Evolutionary conservation across 1,284 basidiomycete genomes (phyloP).

Genomic region (Marasmius fiardii): DNA sequence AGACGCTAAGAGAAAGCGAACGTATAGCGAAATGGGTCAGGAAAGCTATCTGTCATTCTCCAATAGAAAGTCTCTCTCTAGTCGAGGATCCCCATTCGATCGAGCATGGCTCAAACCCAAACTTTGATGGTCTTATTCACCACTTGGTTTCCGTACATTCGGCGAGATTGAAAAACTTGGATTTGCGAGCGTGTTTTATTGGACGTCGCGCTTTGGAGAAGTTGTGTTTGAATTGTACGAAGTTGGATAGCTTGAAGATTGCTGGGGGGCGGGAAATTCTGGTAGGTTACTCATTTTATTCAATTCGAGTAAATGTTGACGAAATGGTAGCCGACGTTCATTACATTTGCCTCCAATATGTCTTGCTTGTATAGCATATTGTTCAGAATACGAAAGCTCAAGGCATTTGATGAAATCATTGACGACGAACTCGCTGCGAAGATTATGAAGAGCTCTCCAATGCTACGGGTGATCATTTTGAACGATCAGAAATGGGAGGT

Average conservation of each 20-base stretch:
- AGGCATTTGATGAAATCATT: background rate
- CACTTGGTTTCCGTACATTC: constrained; percentile 37
- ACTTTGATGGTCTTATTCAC: constrained; percentile 37
- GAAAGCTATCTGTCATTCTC: constrained; percentile 32
- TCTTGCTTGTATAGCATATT: background rate
- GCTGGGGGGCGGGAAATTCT: constrained; percentile 22
- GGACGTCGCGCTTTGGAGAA: constrained; percentile 22
- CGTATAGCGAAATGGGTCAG: constrained; percentile 44
- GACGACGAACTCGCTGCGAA: background rate
- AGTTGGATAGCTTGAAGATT: constrained; percentile 27
- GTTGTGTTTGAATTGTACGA: constrained; percentile 20
- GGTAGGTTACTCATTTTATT: constrained; percentile 20
- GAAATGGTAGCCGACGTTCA: background rate
- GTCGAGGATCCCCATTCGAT: constrained; percentile 22
- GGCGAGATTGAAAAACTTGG: constrained; percentile 31
- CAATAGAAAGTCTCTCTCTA: constrained; percentile 34
- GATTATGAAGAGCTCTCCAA: background rate
- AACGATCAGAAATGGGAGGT: background rate
- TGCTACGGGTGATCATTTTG: background rate
- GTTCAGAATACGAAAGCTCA: background rate
- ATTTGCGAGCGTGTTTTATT: constrained; percentile 32
- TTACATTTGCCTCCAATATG: background rate
- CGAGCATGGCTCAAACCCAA: constrained; percentile 19
- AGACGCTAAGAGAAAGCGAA: constrained; percentile 25
- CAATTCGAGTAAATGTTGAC: background rate